Evolutionary conservation across 352 stramenopile genomes (phyloP).

Genomic region (Saprolegnia parasitica): DNA sequence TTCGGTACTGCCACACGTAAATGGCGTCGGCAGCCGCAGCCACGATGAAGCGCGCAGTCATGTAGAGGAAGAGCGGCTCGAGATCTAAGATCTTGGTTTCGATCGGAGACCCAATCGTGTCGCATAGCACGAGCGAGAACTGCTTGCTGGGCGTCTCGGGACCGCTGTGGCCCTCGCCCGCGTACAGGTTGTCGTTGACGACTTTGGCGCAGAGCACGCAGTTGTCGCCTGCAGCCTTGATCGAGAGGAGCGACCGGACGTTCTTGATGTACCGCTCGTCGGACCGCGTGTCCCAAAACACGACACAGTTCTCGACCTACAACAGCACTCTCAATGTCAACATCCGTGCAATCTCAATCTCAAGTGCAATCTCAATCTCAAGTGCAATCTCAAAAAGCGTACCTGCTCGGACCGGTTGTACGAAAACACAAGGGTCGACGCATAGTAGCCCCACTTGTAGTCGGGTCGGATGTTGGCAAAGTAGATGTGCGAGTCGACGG

Average conservation of each 20-base stretch:
- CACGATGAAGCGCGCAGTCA: slow-evolving; percentile 84
- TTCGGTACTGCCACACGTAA: slow-evolving; percentile 93
- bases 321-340: slow-evolving; percentile 10
- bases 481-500: slow-evolving; percentile 93
- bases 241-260: slow-evolving; percentile 66
- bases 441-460: slow-evolving; percentile 90
- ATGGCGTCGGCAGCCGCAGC: slow-evolving; percentile 75
- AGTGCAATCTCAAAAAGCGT: not conserved
- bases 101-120: slow-evolving; percentile 77
- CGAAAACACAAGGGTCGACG: slow-evolving; percentile 87
- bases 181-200: slow-evolving; percentile 63
- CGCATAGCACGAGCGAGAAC: slow-evolving; percentile 83
- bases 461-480: slow-evolving; percentile 92
- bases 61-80: slow-evolving; percentile 74
- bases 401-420: slow-evolving; percentile 84
- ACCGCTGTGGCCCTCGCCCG: not conserved
- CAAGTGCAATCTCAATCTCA: not conserved
- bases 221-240: slow-evolving; percentile 82
- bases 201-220: slow-evolving; percentile 83
- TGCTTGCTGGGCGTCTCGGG: slow-evolving; percentile 43
- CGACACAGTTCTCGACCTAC: slow-evolving; percentile 69
- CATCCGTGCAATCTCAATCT: slow-evolving; percentile 27
- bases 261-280: slow-evolving; percentile 84
- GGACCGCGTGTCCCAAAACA: slow-evolving; percentile 90
- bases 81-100: slow-evolving; percentile 84